phyloP scores from a whole-genome alignment of 2,329 filamentous ascomycete genomes.

The Apiospora phragmitis region DNA sequence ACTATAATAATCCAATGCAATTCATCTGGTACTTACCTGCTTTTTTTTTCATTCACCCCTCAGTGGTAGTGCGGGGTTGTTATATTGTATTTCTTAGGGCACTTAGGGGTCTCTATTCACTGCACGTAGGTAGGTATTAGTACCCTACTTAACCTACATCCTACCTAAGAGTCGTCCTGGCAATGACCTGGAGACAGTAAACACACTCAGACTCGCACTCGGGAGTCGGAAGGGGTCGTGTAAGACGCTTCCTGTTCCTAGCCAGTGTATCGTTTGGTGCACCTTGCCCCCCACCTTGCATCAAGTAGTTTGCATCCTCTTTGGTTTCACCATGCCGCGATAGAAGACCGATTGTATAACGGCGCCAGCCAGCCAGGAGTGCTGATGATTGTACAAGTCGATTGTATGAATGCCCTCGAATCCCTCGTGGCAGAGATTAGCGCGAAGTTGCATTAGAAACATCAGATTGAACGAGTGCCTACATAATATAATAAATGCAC shows the following conservation, averaged over 20 bases:
- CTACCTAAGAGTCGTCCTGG: too few species aligned
- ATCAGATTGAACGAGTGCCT: not conserved
- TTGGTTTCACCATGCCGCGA: not conserved
- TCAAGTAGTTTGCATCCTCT: not conserved
- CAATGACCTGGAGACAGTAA: too few species aligned
- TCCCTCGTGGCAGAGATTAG: not conserved
- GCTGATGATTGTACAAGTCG: not conserved
- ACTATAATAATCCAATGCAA: not conserved
- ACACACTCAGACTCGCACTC: not conserved
- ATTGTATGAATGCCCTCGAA: not conserved
- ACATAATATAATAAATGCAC: not conserved
- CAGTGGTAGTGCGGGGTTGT: not conserved
- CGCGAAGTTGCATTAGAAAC: not conserved
- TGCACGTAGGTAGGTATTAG: too few species aligned
- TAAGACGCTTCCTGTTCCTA: not conserved
- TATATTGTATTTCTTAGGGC: not conserved
- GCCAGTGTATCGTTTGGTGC: not conserved
- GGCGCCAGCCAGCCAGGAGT: not conserved
- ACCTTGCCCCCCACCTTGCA: not conserved
- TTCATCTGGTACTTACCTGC: too few species aligned
- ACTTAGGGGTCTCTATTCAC: too few species aligned
- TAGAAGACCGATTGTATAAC: not conserved
- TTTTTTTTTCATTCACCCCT: not conserved
- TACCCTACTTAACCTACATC: too few species aligned
- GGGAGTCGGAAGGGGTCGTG: not conserved